Percentiles rank a stretch among this genome's conserved stretches.
phyloP scores from a whole-genome alignment of 1,139 yeast genomes.

The Scheffersomyces parashehatae region DNA sequence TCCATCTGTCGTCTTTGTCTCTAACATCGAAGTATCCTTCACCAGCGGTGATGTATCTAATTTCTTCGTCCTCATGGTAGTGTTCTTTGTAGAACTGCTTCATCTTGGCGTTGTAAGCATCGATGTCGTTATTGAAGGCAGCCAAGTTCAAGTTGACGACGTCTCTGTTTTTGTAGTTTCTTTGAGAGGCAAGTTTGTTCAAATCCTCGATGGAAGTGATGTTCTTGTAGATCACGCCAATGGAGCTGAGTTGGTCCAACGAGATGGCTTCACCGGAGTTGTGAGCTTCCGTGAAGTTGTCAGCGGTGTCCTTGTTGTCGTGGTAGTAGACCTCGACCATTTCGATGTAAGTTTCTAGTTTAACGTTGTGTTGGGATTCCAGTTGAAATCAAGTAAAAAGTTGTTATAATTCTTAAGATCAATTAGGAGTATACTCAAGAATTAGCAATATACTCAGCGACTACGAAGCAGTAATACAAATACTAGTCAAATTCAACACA shows the following conservation, averaged over 20 bases:
- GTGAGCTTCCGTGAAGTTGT: slow-evolving; percentile 71
- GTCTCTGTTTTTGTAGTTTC: slow-evolving; percentile 83
- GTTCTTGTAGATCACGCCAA: slow-evolving; percentile 74
- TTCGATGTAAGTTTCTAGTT: neutral
- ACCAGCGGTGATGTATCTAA: slow-evolving; percentile 85
- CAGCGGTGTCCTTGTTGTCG: slow-evolving; percentile 62
- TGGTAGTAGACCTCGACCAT: slow-evolving; percentile 67
- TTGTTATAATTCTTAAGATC: too few species aligned
- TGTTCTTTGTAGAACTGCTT: slow-evolving; percentile 80
- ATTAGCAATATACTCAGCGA: too few species aligned
- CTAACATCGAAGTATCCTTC: slow-evolving; percentile 92
- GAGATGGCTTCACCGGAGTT: slow-evolving; percentile 64
- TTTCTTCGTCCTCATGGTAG: slow-evolving; percentile 96
- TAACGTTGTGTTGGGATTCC: neutral
- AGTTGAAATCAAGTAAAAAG: too few species aligned
- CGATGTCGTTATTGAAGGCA: slow-evolving; percentile 63
- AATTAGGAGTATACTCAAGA: too few species aligned
- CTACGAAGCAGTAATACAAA: too few species aligned
- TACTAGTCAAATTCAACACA: too few species aligned
- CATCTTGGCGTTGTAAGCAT: slow-evolving; percentile 64
- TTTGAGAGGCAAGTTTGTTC: slow-evolving; percentile 62
- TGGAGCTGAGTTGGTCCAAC: slow-evolving; percentile 45
- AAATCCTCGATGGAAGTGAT: slow-evolving; percentile 57
- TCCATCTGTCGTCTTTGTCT: slow-evolving; percentile 70
- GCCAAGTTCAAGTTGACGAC: slow-evolving; percentile 59